A percentile compares a stretch with the other conserved stretches of the same genome.
These are phyloP conservation scores for Bipolaris zeicola DNA, from an alignment of 2,329 filamentous ascomycete species.

Conservation along the genomic window DNA sequence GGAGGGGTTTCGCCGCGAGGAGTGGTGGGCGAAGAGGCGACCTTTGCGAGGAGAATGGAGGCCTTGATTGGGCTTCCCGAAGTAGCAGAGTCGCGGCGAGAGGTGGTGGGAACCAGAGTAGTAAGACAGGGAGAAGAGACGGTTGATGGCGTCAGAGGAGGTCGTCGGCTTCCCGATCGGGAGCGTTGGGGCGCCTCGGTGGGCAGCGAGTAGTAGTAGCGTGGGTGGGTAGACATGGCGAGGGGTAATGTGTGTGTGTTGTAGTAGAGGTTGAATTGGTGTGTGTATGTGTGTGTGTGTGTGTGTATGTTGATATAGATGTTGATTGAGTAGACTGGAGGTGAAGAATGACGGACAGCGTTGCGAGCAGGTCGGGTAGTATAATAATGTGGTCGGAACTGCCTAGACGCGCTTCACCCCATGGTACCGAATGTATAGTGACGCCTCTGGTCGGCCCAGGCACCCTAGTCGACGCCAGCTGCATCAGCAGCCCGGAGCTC, in stretches of 20 bases:
- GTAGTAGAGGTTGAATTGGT: no score
- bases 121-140: slow-evolving; percentile 54
- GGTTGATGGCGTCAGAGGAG: slow-evolving; percentile 53
- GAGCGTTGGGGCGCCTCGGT: slow-evolving; percentile 43
- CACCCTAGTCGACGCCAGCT: slow-evolving; percentile 37
- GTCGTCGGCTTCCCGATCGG: slow-evolving; percentile 48
- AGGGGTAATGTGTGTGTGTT: slow-evolving; percentile 9
- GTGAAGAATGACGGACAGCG: slow-evolving; percentile 19
- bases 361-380: slow-evolving; percentile 29
- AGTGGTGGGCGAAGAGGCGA: slow-evolving; percentile 50
- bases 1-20: slow-evolving; percentile 45
- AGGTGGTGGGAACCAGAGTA: slow-evolving; percentile 47
- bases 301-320: neutral
- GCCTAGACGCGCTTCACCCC: slow-evolving; percentile 49
- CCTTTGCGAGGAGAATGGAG: slow-evolving; percentile 51
- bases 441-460: slow-evolving; percentile 41
- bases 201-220: slow-evolving; percentile 48
- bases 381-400: slow-evolving; percentile 37
- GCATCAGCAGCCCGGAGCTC: slow-evolving; percentile 44
- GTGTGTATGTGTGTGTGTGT: neutral
- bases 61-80: slow-evolving; percentile 51
- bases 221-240: slow-evolving; percentile 44
- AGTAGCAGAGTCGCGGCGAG: slow-evolving; percentile 48
- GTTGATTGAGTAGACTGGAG: slow-evolving; percentile 9
- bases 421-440: slow-evolving; percentile 40